Evolutionary conservation across 208 protist species (phyloP).

Genomic region (Trypanosomatidae sp.): DNA sequence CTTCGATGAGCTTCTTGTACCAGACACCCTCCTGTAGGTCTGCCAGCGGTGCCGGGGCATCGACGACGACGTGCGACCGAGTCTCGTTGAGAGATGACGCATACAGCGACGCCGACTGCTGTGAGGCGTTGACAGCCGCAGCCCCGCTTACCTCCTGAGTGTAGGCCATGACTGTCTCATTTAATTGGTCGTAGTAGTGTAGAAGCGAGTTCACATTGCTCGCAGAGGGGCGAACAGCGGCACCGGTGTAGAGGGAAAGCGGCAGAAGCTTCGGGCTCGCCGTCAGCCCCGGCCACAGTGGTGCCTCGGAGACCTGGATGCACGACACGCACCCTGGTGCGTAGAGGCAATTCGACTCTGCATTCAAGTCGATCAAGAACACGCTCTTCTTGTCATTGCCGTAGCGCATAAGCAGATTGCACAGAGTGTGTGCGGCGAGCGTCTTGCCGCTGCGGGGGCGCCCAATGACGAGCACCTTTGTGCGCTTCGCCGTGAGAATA

Average conservation of each 20-base stretch:
- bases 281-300: conserved; percentile 53
- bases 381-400: conserved; percentile 24
- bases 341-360: conserved; percentile 71
- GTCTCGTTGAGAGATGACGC: conserved; percentile 9
- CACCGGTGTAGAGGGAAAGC: conserved; percentile 59
- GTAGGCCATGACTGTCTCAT: conserved; percentile 42
- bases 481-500: conserved; percentile 26
- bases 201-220: conserved; percentile 37
- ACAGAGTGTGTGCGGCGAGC: conserved; percentile 69
- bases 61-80: conserved; percentile 52
- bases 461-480: conserved; percentile 75
- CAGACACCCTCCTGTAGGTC: conserved; percentile 67
- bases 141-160: conserved; percentile 36
- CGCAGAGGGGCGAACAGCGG: conserved; percentile 37
- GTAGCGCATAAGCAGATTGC: conserved; percentile 55
- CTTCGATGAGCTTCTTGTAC: conserved; percentile 69
- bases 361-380: conserved; percentile 70
- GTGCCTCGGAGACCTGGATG: conserved; percentile 32
- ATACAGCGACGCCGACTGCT: conserved; percentile 5
- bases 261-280: conserved; percentile 42
- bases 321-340: conserved; percentile 63
- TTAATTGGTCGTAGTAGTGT: conserved; percentile 65
- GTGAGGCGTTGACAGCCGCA: conserved; percentile 1
- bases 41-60: conserved; percentile 57
- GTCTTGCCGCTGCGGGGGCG: conserved; percentile 54